Conservation (phyloP, 2,329 filamentous ascomycete species). For the Cladorrhinum sp. region DNA sequence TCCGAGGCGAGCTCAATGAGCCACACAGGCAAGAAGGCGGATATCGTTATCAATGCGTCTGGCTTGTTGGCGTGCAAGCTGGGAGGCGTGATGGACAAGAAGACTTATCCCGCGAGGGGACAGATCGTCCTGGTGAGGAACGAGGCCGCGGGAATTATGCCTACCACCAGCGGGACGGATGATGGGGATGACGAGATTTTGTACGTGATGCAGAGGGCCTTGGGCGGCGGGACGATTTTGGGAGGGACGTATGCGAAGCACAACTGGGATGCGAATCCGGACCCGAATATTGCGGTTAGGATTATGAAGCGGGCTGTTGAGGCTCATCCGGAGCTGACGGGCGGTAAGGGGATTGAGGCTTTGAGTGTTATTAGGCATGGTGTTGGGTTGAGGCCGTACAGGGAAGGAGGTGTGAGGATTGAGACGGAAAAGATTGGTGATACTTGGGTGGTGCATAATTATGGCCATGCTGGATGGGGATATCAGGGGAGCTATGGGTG, state of each 20-base stretch:
- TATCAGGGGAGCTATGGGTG: conserved; percentile 70
- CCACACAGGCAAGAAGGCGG: conserved; percentile 54
- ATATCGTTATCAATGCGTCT: conserved; percentile 80
- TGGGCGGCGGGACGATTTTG: conserved; percentile 76
- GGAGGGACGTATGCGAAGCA: conserved; percentile 81
- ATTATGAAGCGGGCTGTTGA: conserved; percentile 79
- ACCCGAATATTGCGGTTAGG: conserved; percentile 72
- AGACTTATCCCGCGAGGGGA: conserved; percentile 72
- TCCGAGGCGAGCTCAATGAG: conserved; percentile 63
- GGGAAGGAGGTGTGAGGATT: conserved; percentile 69
- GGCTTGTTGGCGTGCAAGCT: conserved; percentile 72
- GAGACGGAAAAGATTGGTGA: conserved; percentile 68
- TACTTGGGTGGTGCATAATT: conserved; percentile 72
- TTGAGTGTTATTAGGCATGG: conserved; percentile 76
- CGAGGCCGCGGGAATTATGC: conserved; percentile 66
- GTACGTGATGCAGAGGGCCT: conserved; percentile 81
- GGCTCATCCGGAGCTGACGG: conserved; percentile 61
- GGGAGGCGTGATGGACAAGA: conserved; percentile 74
- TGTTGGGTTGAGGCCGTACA: conserved; percentile 74
- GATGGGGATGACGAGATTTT: conserved; percentile 68
- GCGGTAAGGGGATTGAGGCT: conserved; percentile 65
- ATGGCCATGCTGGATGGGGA: conserved; percentile 77
- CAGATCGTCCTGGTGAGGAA: conserved; percentile 85
- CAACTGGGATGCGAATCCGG: conserved; percentile 75
- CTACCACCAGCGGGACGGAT: conserved; percentile 63